Base-by-base conservation (phyloP, 73 alveolate species). In the Tetrahymena borealis region DNA sequence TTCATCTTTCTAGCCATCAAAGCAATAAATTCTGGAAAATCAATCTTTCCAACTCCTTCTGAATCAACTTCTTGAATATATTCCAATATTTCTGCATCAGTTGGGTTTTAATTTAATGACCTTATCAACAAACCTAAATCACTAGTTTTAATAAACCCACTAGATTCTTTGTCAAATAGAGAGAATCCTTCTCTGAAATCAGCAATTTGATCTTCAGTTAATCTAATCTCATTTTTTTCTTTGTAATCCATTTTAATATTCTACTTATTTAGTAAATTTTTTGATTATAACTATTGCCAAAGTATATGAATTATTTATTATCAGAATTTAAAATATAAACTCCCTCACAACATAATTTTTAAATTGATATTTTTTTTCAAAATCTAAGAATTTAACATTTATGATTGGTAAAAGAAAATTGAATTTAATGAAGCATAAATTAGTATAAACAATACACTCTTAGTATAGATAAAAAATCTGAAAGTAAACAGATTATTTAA, bases 181-280 rank as follows among this genome's bases (percentile, higher is more conserved):
- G 98, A 94, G 93, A 97, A 97, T 20, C 98, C 99, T 91, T 97
- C 99, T 90, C 94, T 97, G 32, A 97, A 91, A 90, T 97, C 99
- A 39, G 96, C 99, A 35, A 94, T 95, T 95, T 98, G 96, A 31
- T 97, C 99, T 90, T 96, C 97, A 13, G 98, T 95, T 32, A 97
- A 60, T 91, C 90, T 40, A 24, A 77, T 78, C 33, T 90, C 94
- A 79, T 77, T 91, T 91, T 37, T 79, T 28, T 79, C 85, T n/a
- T 60, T 60, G 28, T 1, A 60, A 60, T 60, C 85, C 85, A 60
- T 60, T 24, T 2, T 9, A 24, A 13, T 60, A 60, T 24, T n/a
- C n/a, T n/a, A n/a, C n/a, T n/a, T n/a, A n/a, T n/a, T n/a, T n/a
- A n/a, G n/a, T n/a, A n/a, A n/a, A 18, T 5, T 10, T 18, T 18